phyloP scores from a whole-genome alignment of 345 rosid genomes.

The Rhizophora apiculata region DNA sequence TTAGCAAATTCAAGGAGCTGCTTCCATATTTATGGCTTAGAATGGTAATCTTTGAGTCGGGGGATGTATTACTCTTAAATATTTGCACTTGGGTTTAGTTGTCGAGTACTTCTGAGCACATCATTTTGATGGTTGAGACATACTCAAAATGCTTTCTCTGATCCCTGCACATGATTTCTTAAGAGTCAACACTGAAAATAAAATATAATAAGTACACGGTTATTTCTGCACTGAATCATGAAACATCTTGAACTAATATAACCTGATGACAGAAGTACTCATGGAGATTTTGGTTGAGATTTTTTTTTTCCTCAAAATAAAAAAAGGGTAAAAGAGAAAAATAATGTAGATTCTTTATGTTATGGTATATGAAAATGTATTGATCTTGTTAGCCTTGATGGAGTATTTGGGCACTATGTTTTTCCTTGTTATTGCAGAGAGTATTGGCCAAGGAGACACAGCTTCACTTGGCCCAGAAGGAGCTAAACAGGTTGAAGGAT shows the following conservation, averaged over 20 bases:
- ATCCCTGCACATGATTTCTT: neutral
- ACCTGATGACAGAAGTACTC: neutral
- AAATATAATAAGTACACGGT: no score
- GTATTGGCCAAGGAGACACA: conserved; percentile 77
- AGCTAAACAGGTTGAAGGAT: conserved; percentile 68
- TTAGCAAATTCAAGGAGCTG: no score
- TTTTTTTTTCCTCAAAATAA: neutral
- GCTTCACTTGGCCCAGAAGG: conserved; percentile 79
- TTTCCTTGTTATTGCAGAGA: conserved; percentile 39
- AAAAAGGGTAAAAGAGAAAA: neutral
- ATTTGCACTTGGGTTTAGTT: neutral
- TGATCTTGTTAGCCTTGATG: conserved; percentile 1
- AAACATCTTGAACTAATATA: neutral
- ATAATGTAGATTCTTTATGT: neutral
- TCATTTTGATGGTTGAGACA: conserved; percentile 1
- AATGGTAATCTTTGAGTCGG: no score
- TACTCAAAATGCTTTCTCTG: neutral
- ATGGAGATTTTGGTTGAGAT: neutral
- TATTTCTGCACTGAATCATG: neutral
- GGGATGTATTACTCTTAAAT: no score
- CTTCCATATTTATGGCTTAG: no score
- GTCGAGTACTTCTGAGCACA: neutral
- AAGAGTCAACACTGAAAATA: neutral
- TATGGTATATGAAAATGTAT: neutral
- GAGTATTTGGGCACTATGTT: neutral